These are phyloP conservation scores for Ophiostoma australiae DNA, from an alignment of 2,329 filamentous ascomycete species.

Conservation along the genomic window DNA sequence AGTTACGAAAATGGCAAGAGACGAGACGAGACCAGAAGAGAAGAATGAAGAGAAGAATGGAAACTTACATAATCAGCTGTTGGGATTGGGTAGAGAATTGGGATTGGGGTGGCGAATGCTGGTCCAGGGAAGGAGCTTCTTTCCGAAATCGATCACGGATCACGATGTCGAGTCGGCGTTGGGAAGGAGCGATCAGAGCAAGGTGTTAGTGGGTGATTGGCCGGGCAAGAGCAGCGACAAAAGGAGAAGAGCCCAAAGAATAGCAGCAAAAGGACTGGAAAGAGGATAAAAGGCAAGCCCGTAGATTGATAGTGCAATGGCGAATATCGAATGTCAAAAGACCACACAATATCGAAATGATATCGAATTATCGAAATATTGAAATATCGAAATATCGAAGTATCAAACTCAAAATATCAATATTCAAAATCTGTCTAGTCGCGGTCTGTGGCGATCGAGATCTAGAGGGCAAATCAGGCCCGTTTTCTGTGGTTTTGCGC, in stretches of 20 bases:
- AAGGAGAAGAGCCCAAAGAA: too few species aligned
- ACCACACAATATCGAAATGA: neutral
- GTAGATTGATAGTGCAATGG: too few species aligned
- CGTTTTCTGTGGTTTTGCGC: neutral
- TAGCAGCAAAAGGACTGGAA: neutral
- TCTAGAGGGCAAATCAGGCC: slow-evolving; percentile 19
- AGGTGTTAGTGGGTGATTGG: neutral
- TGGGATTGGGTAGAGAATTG: neutral
- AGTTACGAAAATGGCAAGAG: neutral
- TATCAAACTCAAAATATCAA: neutral
- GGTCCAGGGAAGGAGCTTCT: neutral
- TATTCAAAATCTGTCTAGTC: neutral
- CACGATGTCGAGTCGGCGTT: neutral
- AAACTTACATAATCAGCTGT: neutral
- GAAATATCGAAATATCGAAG: neutral
- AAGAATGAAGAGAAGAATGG: neutral
- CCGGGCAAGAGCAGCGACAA: neutral
- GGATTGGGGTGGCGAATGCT: neutral
- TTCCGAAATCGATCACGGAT: neutral
- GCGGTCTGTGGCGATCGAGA: slow-evolving; percentile 19
- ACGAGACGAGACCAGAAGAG: too few species aligned
- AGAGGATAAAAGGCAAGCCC: too few species aligned
- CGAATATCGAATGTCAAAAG: neutral
- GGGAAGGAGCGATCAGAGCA: neutral
- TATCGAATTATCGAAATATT: neutral